A percentile compares a stretch with the other conserved stretches of the same genome.
phyloP scores from a whole-genome alignment of 1,284 basidiomycete genomes.

The Leccinum holopus region DNA sequence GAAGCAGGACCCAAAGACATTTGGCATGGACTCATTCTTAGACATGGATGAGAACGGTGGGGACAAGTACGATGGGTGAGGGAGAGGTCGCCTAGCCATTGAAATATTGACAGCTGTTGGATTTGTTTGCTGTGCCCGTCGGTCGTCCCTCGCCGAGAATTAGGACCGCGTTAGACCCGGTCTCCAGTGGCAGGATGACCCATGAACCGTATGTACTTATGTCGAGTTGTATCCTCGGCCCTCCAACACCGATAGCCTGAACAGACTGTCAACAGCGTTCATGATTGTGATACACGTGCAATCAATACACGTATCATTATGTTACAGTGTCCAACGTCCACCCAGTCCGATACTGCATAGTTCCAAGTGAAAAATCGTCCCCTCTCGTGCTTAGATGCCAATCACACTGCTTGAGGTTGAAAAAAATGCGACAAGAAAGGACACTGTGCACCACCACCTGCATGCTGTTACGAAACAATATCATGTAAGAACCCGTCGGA shows the following conservation, averaged over 20 bases:
- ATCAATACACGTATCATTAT: background rate
- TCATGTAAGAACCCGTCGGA: background rate
- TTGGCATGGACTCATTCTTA: conserved; percentile 15
- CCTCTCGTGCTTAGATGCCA: background rate
- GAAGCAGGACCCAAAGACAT: background rate
- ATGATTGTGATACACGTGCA: background rate
- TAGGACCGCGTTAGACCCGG: no score
- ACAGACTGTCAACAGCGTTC: background rate
- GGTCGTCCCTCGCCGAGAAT: no score
- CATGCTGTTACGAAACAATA: background rate
- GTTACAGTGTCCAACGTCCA: background rate
- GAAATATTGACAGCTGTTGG: no score
- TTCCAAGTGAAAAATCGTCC: no score
- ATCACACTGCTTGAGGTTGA: background rate
- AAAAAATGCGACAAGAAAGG: no score
- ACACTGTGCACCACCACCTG: background rate
- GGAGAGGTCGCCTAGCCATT: no score
- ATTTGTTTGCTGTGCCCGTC: no score
- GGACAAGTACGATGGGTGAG: no score
- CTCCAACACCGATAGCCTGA: background rate
- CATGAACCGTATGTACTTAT: no score
- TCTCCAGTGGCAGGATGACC: background rate
- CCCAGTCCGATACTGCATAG: background rate
- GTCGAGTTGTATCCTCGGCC: background rate
- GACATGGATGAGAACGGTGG: no score